Percentiles rank a stretch among this genome's conserved stretches.
These are phyloP conservation scores for Trypethelium eluteriae DNA, from an alignment of 495 filamentous ascomycete genomes.

Conservation along the genomic window DNA sequence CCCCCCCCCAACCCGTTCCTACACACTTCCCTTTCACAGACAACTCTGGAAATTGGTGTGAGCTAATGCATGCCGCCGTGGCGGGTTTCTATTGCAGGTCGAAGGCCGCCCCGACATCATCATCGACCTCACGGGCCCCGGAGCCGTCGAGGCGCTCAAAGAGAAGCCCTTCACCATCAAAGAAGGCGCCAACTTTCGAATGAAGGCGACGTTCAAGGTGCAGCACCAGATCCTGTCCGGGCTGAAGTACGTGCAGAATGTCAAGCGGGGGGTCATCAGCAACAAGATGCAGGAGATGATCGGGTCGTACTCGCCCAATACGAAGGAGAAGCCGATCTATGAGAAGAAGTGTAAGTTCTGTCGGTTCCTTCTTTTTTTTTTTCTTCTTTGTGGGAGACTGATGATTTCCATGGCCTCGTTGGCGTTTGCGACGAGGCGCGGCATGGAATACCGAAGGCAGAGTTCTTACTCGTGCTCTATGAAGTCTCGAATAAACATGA, in stretches of 20 bases:
- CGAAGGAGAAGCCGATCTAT: conserved; percentile 70
- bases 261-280: conserved; percentile 76
- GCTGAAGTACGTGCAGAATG: conserved; percentile 86
- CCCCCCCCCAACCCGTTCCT: background rate
- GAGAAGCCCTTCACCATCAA: conserved; percentile 92
- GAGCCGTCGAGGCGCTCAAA: conserved; percentile 63
- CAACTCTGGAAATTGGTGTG: no score
- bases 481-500: no score
- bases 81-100: conserved; percentile 31
- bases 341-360: conserved; percentile 75
- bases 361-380: no score
- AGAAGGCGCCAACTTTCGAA: conserved; percentile 83
- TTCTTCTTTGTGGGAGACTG: no score
- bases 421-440: no score
- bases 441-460: no score
- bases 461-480: no score
- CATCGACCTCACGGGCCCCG: conserved; percentile 64
- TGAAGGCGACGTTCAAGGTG: conserved; percentile 88
- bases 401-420: no score
- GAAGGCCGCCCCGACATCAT: conserved; percentile 71
- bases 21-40: no score
- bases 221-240: conserved; percentile 92
- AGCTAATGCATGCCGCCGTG: no score
- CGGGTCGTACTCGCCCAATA: conserved; percentile 87
- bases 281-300: conserved; percentile 96